These are phyloP conservation scores for Tulasnella sp. DNA, from an alignment of 768 basidiomycete species.

Conservation along the genomic window DNA sequence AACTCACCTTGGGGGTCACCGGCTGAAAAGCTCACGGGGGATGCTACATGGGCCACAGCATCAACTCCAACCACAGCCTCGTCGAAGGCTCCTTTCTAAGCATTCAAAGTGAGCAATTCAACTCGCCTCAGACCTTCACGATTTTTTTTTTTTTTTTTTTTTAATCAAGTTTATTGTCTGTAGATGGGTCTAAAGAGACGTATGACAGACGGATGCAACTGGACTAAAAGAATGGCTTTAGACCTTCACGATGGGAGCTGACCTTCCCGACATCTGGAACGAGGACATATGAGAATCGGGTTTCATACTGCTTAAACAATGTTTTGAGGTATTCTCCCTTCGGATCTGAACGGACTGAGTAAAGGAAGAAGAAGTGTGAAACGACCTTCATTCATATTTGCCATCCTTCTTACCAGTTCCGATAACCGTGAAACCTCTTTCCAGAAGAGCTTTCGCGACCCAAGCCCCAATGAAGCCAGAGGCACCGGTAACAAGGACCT, in stretches of 20 bases:
- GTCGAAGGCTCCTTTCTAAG: constrained; percentile 45
- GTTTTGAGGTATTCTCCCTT: constrained; percentile 64
- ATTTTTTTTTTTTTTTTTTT: too few species aligned
- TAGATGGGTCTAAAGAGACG: too few species aligned
- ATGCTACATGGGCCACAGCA: constrained; percentile 44
- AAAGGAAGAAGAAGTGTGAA: neutral
- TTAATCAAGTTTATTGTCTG: too few species aligned
- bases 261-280: constrained; percentile 46
- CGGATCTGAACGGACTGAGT: constrained; percentile 58
- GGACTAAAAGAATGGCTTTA: too few species aligned
- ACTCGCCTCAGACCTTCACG: too few species aligned
- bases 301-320: constrained; percentile 49
- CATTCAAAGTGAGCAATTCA: neutral
- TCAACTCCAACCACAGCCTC: constrained; percentile 49
- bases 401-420: constrained; percentile 26
- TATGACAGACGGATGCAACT: too few species aligned
- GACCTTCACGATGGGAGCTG: neutral
- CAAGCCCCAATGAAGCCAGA: constrained; percentile 36
- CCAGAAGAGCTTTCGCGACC: constrained; percentile 33
- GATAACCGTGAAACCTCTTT: constrained; percentile 35
- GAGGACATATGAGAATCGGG: constrained; percentile 33
- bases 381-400: too few species aligned
- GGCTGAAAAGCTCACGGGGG: constrained; percentile 41
- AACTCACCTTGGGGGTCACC: constrained; percentile 37
- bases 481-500: constrained; percentile 37